Base-by-base conservation (phyloP, 768 basidiomycete species). In the Lentinula lateritia region DNA sequence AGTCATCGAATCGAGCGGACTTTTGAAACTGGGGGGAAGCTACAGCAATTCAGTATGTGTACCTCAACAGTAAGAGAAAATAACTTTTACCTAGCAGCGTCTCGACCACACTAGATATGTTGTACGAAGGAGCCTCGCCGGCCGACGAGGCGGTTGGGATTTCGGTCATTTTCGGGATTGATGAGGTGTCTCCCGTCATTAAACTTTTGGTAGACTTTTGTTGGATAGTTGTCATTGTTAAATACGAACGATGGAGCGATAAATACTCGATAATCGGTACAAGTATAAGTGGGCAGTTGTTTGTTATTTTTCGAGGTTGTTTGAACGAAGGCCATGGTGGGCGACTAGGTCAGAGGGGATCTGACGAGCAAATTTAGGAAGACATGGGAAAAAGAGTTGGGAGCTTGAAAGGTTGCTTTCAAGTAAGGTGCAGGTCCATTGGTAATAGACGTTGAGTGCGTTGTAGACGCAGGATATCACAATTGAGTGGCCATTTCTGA, bases 301-400 rank as follows among this genome's bases (percentile, higher is more conserved):
- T 77, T 69, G 61, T 80, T 79, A 65, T 77, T 79, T 71, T 84
- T 83, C 15, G 9, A 12, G 64, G 89, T 88, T 59, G 83, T 82
- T 60, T 66, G 85, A 81, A 63, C 89, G 89, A 70, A 92, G 84
- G 75, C 89, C 89, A 89, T 90, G 85, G 61, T 90, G 89, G 69
- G 85, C 79, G 67, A 88, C 86, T 60, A 89, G 77, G 76, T 88
- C 89, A 75, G 82, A 80, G 57, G 76, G 74, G 68, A 89, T 78
- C 50, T 82, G 71, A 68, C 74, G 72, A 63, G 72, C 69, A 73
- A 71, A 75, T 76, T 87, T 84, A 92, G 67, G 71, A 81, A 70
- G 71, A 68, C 89, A 91, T 90, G 72, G 64, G 75, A 63, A 69
- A 75, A 69, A 78, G 80, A 77, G 5, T n/a, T 16, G 55, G 28